Base-by-base conservation (phyloP, 306 rosid species). In the Pterocarpus santalinus region DNA sequence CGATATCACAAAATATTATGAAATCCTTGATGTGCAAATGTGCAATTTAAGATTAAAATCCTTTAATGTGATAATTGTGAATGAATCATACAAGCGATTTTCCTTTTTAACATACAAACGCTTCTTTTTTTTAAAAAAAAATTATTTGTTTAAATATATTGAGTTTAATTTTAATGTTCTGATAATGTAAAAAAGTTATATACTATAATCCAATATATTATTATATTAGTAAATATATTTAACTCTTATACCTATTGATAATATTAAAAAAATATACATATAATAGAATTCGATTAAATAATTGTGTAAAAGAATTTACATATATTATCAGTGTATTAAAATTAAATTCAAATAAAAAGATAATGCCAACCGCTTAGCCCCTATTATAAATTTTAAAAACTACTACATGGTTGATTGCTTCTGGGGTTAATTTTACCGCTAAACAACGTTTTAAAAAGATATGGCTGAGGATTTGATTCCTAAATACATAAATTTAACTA, bases 381-480 rank as follows among this genome's bases (percentile, higher is more conserved):
- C 4, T 12, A 7, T 16, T 47, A 4, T 79, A 58, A 14, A 64
- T 32, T 35, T 10, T 12, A 22, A 22, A 22, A 22, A 22, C 28
- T 22, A 22, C 28, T 22, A 22, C 28, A 22, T 22, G 64, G 0
- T 7, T 22, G 16, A 38, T 47, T 69, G n/a, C 7, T 34, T 36
- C 16, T 78, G 46, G 32, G 30, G 62, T 55, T 39, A 56, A 43
- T 72, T 69, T 60, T 7, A 43, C 35, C 44, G 34, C 39, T 36
- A 70, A 56, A 67, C 56, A 65, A 75, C 72, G 62, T 76, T 70
- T 39, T 36, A 77, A 76, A 81, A 70, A 30, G 88, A 84, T 84
- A 33, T 49, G 77, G 17, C n/a, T 4, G 74, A 69, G 66, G 84
- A 82, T 77, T 85, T 82, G 87, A 81, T 80, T 80, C 82, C 81